Evolutionary conservation across 768 basidiomycete species (phyloP).

Genomic region (Myochromella boudieri): DNA sequence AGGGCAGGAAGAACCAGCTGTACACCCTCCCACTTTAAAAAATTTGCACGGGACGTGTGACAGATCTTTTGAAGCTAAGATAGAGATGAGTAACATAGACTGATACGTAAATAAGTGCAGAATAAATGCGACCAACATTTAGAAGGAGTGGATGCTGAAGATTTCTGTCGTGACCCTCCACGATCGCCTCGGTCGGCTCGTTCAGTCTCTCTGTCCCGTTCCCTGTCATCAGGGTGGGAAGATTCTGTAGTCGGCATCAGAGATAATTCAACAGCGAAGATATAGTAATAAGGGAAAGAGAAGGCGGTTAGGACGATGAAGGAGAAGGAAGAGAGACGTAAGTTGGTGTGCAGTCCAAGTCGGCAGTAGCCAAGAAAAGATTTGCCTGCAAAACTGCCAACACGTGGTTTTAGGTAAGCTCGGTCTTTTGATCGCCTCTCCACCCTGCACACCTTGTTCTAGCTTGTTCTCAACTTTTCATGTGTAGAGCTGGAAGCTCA

Average conservation of each 20-base stretch:
- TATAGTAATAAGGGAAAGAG: constrained; percentile 1
- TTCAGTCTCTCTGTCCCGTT: constrained; percentile 20
- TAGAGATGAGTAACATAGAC: constrained; percentile 23
- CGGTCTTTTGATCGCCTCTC: too few species aligned
- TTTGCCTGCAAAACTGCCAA: constrained; percentile 34
- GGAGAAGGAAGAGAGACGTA: background rate
- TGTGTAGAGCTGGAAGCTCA: too few species aligned
- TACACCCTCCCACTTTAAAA: constrained; percentile 92
- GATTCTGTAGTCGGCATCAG: constrained; percentile 22
- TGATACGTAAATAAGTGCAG: background rate
- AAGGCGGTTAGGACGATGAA: background rate
- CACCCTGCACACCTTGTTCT: too few species aligned
- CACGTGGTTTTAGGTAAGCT: constrained; percentile 40
- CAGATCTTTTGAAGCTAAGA: constrained; percentile 66
- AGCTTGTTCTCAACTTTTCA: too few species aligned
- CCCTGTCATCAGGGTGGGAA: constrained; percentile 20
- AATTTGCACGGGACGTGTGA: constrained; percentile 98
- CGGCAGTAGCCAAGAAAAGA: constrained; percentile 30
- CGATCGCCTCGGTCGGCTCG: constrained; percentile 20
- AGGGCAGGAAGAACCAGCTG: constrained; percentile 91
- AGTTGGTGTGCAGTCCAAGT: constrained; percentile 3
- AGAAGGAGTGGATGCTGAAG: constrained; percentile 15
- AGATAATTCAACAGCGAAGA: constrained; percentile 1
- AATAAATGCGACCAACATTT: constrained; percentile 19
- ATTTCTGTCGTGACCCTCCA: constrained; percentile 18